Evolutionary conservation across 306 rosid genomes (phyloP).

Genomic region (Lathyrus aphaca): DNA sequence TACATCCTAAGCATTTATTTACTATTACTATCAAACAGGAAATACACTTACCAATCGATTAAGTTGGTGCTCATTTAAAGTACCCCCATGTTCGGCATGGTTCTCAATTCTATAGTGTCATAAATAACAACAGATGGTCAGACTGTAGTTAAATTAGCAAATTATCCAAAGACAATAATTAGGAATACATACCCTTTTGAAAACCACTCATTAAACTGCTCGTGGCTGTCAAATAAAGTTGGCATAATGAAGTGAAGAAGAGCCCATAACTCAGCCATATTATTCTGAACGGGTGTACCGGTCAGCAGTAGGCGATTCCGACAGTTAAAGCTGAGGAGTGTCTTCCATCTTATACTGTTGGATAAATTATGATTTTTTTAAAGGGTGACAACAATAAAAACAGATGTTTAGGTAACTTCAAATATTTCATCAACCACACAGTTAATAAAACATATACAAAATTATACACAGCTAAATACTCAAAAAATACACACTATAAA

Average conservation of each 20-base stretch:
- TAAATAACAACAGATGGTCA: slow-evolving; percentile 29
- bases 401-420: background rate
- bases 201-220: slow-evolving; percentile 99
- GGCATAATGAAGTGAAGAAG: slow-evolving; percentile 98
- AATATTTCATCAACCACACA: slow-evolving; percentile 29
- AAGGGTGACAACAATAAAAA: too few relatives aligned
- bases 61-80: slow-evolving; percentile 96
- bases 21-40: slow-evolving; percentile 20
- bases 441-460: slow-evolving; percentile 8
- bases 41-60: slow-evolving; percentile 81
- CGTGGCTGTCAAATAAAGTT: slow-evolving; percentile 95
- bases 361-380: slow-evolving; percentile 18
- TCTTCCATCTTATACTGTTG: slow-evolving; percentile 98
- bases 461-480: slow-evolving; percentile 27
- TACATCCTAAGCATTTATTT: slow-evolving; percentile 7
- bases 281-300: slow-evolving; percentile 97
- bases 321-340: slow-evolving; percentile 96
- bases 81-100: slow-evolving; percentile 99
- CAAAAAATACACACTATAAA: slow-evolving; percentile 18
- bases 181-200: slow-evolving; percentile 83
- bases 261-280: slow-evolving; percentile 99
- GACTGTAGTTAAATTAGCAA: slow-evolving; percentile 24
- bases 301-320: slow-evolving; percentile 93
- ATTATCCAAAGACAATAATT: slow-evolving; percentile 27
- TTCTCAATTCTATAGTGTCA: slow-evolving; percentile 76